Evolutionary conservation across 2,329 filamentous ascomycete species (phyloP), one percentile per base, ranked within the genome.

Genomic region (Colletotrichum sp.): DNA sequence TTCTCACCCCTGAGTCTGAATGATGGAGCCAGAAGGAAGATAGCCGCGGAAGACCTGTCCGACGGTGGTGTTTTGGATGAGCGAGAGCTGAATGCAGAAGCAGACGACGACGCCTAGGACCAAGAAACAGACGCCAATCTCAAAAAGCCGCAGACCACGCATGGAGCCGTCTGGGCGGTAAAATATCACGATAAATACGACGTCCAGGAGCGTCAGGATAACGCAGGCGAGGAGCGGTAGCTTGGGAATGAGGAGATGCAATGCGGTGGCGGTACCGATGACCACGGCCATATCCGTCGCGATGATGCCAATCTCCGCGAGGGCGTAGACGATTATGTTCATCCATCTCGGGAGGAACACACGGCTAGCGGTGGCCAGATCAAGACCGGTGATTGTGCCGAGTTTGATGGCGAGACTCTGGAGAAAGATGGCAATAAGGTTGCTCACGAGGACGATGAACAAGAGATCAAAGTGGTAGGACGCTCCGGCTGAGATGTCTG

Each of bases 231-330:
- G 91, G 13, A 94, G 85, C 0, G 93, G 93, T 9, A 94, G 85
- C 75, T 90, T 86, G 1, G 91, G 91, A 32, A 93, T 88, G 36
- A 94, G 86, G 18, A 94, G 85, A 78, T 94, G 94, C 57, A 94
- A 84, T 2, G 92, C 93, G 77, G 94, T 94, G 16, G 93, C 93
- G 15, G 92, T 93, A 65, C 93, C 93, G 77, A 94, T 94, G 30
- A 94, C 93, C 86, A 94, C 93, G 72, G 93, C 93, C 78, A 94
- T 91, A 80, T 94, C 93, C 0, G 93, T 94, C 2, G 93, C 93
- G 71, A 94, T 91, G 73, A 94, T 94, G 76, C 93, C 92, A 7
- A 89, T 84, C 81, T 94, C 93, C 3, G 92, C 90, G 78, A 94
- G 85, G 28, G 88, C 82, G 79, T 94, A 94, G 6, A 94, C 85